Conservation (phyloP, 768 basidiomycete genomes). For the Sarcomyxa edulis region DNA sequence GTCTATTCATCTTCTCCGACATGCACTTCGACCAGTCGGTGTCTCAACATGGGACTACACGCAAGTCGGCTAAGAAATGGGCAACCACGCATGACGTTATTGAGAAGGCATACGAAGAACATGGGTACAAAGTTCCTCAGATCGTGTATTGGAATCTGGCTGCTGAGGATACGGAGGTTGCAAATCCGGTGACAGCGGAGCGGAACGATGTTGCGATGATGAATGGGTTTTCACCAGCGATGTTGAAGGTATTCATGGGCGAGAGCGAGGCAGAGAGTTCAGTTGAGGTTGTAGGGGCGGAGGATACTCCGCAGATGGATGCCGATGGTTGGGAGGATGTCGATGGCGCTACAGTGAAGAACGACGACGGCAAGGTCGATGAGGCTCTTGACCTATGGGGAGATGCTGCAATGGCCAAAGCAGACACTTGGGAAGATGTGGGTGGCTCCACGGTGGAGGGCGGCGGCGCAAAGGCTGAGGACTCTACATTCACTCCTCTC, state of each 20-base stretch:
- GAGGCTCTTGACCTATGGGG: no score
- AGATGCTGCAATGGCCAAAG: slow-evolving; percentile 13
- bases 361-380: no score
- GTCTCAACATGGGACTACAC: not conserved
- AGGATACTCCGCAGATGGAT: no score
- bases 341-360: no score
- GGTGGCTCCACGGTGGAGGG: slow-evolving; percentile 25
- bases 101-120: slow-evolving; percentile 45
- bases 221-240: slow-evolving; percentile 62
- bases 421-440: slow-evolving; percentile 28
- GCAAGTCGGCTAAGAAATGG: slow-evolving; percentile 30
- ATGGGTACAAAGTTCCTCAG: slow-evolving; percentile 69
- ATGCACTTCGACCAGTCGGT: slow-evolving; percentile 76
- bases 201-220: slow-evolving; percentile 61
- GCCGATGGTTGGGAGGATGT: no score
- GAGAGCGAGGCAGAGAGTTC: slow-evolving; percentile 34
- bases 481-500: slow-evolving; percentile 32
- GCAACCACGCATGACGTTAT: slow-evolving; percentile 60
- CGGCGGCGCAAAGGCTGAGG: slow-evolving; percentile 16
- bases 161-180: slow-evolving; percentile 21
- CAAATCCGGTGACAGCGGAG: slow-evolving; percentile 50
- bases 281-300: no score
- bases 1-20: slow-evolving; percentile 71
- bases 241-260: slow-evolving; percentile 72
- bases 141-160: slow-evolving; percentile 70